Evolutionary conservation across 768 basidiomycete genomes (phyloP), one percentile per base, ranked within the genome.

Genomic region (Kwoniella dendrophila): DNA sequence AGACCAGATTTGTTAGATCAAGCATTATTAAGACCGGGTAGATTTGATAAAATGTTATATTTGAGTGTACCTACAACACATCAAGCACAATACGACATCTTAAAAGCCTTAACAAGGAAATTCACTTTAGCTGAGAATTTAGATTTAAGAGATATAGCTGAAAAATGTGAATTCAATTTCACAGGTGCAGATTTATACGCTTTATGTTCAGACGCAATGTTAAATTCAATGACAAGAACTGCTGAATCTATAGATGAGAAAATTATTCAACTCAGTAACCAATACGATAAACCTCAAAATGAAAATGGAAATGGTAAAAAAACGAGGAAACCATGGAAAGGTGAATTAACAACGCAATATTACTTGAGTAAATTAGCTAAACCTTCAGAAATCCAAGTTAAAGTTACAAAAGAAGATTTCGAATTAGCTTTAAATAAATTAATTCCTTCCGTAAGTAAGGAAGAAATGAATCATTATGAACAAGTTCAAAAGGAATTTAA

Each of bases 151-250:
- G 63, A 71, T 7, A 78, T 99, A 44, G 90, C 89, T 22, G 82
- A 86, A 27, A 80, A 81, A 33, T 98, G 94, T 64, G 88, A 92
- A 0, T 91, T 94, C 82, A 92, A 93, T 41, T 93, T 88, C 74
- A 98, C 96, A 2, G 96, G 96, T 44, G 96, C 96, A 41, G 96
- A 99, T 77, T 93, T 98, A 66, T 98, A 99, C 81, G 96, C 96
- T 0, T 82, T 99, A 8, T 98, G 96, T 78, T 90, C 92, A 4
- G 95, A 99, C 79, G 94, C 96, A 1, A 86, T 99, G 84, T 83
- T 99, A 59, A 90, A 90, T 76, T 92, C 96, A 10, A 95, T 99
- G 87, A 87, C 91, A 22, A 82, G 90, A 36, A 92, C 88, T 67
- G 94, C 96, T 0, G 84, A 85, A 63, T 84, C 84, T 51, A 81